Evolutionary conservation across 148 eudicot species (phyloP).

Genomic region (Suaeda aralocaspica): DNA sequence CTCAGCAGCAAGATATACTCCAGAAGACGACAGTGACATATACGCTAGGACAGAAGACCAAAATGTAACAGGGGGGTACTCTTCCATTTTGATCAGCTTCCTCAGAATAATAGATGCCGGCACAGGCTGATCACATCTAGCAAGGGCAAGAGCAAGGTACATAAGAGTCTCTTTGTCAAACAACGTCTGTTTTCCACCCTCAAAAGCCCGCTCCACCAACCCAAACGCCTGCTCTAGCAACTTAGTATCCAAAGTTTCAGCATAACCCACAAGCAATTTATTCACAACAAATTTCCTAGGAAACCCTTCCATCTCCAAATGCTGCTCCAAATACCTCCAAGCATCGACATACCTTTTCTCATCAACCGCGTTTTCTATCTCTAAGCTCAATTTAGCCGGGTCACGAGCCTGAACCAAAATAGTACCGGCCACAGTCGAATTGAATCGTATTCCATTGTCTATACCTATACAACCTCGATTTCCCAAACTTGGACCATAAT

Average conservation of each 20-base stretch:
- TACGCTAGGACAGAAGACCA: conserved; percentile 75
- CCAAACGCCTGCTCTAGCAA: conserved; percentile 71
- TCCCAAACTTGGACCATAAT: not conserved
- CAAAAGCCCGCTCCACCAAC: conserved; percentile 63
- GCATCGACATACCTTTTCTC: conserved; percentile 58
- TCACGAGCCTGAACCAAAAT: conserved; percentile 83
- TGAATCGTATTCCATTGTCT: conserved; percentile 10
- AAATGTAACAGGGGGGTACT: conserved; percentile 61
- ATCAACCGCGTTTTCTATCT: conserved; percentile 54
- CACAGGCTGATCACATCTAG: conserved; percentile 54
- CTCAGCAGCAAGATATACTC: conserved; percentile 83
- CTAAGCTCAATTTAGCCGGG: conserved; percentile 60
- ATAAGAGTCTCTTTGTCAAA: conserved; percentile 63
- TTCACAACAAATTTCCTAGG: conserved; percentile 67
- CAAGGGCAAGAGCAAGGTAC: conserved; percentile 62
- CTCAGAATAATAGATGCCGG: conserved; percentile 70
- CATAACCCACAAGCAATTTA: conserved; percentile 45
- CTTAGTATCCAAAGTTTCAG: conserved; percentile 49
- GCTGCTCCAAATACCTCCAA: conserved; percentile 68
- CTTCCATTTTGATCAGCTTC: conserved; percentile 62
- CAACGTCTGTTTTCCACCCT: conserved; percentile 59
- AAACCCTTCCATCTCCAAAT: conserved; percentile 88
- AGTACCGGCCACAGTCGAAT: conserved; percentile 49
- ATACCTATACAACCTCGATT: conserved; percentile 9
- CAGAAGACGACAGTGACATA: conserved; percentile 61